phyloP scores from a whole-genome alignment of 345 rosid genomes.

The Eutrema yunnanense region DNA sequence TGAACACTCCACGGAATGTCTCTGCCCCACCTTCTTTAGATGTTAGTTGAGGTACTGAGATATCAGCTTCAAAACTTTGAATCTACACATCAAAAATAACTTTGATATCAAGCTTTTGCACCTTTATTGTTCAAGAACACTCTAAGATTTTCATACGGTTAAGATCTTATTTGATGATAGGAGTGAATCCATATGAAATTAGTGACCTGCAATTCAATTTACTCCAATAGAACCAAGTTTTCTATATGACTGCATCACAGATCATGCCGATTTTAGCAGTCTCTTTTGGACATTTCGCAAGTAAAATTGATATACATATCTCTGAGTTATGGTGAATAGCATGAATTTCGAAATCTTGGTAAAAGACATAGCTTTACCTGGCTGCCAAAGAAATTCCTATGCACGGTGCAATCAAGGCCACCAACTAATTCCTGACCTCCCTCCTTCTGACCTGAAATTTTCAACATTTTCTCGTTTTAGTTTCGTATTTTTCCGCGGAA shows the following conservation, averaged over 20 bases:
- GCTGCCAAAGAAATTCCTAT: constrained; percentile 89
- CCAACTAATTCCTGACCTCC: constrained; percentile 94
- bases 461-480: not conserved
- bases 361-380: constrained; percentile 45
- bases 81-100: constrained; percentile 34
- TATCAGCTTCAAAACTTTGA: constrained; percentile 94
- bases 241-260: not conserved
- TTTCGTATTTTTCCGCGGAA: not conserved
- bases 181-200: not conserved
- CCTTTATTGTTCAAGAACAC: not conserved
- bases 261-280: not conserved
- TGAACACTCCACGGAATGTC: constrained; percentile 82
- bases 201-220: not conserved
- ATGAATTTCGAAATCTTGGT: not conserved
- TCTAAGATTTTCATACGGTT: not conserved
- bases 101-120: not conserved
- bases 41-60: constrained; percentile 62
- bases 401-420: constrained; percentile 85
- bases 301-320: not conserved
- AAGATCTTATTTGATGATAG: not conserved
- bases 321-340: not conserved
- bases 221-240: not conserved
- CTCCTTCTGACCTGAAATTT: constrained; percentile 72
- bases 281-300: not conserved
- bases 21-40: constrained; percentile 84